phyloP scores from a whole-genome alignment of 2,329 filamentous ascomycete genomes.

The Colletotrichum neosansevieriae region DNA sequence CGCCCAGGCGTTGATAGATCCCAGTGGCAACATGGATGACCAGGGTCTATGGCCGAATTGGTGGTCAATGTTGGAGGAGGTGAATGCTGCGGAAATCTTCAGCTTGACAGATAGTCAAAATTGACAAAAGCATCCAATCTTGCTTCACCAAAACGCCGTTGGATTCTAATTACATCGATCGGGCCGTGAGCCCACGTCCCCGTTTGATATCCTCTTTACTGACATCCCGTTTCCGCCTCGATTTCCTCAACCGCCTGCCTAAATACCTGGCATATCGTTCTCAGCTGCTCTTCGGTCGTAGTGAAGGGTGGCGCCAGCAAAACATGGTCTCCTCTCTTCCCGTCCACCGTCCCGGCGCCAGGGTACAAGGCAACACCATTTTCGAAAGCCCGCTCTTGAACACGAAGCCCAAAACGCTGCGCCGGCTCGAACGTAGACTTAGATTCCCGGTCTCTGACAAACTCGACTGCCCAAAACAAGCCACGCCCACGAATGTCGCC shows the following conservation, averaged over 20 bases:
- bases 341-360: conserved; percentile 69
- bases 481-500: conserved; percentile 56
- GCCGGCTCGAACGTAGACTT: conserved; percentile 52
- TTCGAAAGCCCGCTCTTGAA: conserved; percentile 48
- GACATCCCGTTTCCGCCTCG: conserved; percentile 16
- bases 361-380: conserved; percentile 56
- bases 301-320: conserved; percentile 78
- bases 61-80: conserved; percentile 40
- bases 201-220: not conserved
- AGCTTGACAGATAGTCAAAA: not conserved
- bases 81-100: conserved; percentile 31
- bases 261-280: conserved; percentile 23
- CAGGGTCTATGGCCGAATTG: conserved; percentile 41
- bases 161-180: not conserved
- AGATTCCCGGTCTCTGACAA: conserved; percentile 53
- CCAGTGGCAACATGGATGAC: conserved; percentile 25
- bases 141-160: no score
- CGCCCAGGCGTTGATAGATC: conserved; percentile 6
- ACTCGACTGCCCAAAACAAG: conserved; percentile 62
- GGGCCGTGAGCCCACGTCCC: not conserved
- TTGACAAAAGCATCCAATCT: no score
- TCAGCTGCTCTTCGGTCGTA: conserved; percentile 53
- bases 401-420: conserved; percentile 44
- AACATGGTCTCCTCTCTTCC: conserved; percentile 75
- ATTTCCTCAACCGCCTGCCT: conserved; percentile 25